A percentile compares a stretch with the other conserved stretches of the same genome.
phyloP scores from a whole-genome alignment of 768 basidiomycete species.

The Leccinellum albellum region DNA sequence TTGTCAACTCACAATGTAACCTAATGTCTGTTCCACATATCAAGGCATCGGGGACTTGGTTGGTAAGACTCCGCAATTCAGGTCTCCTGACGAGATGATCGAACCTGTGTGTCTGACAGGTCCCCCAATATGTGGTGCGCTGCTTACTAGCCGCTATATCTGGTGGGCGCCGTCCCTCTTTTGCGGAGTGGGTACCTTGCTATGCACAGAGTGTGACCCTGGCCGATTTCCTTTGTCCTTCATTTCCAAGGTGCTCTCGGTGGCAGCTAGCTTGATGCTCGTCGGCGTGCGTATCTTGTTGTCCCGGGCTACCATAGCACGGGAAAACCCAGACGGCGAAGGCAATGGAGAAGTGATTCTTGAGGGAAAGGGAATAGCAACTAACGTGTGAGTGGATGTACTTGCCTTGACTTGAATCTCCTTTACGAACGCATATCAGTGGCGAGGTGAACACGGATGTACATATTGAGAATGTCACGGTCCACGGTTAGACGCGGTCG shows the following conservation, averaged over 20 bases:
- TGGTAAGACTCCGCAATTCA: conserved; percentile 4
- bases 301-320: not conserved
- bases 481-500: not conserved
- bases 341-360: not conserved
- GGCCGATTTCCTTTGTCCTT: not conserved
- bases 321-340: not conserved
- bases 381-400: not conserved
- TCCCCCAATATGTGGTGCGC: conserved; percentile 54
- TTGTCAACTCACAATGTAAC: not conserved
- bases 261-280: conserved; percentile 1
- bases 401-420: not conserved
- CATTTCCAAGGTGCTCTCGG: conserved; percentile 3
- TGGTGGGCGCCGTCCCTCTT: conserved; percentile 61
- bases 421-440: not conserved
- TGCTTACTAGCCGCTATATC: conserved; percentile 44
- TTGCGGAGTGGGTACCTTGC: conserved; percentile 35
- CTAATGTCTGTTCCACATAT: not conserved
- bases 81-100: not conserved
- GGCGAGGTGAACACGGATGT: not conserved
- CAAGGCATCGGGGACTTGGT: conserved; percentile 25
- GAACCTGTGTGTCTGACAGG: conserved; percentile 32
- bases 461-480: not conserved
- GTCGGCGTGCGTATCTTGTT: conserved; percentile 13
- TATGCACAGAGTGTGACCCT: not conserved
- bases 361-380: not conserved